Conservation (phyloP, 345 rosid species). For the Anacardium occidentale region DNA sequence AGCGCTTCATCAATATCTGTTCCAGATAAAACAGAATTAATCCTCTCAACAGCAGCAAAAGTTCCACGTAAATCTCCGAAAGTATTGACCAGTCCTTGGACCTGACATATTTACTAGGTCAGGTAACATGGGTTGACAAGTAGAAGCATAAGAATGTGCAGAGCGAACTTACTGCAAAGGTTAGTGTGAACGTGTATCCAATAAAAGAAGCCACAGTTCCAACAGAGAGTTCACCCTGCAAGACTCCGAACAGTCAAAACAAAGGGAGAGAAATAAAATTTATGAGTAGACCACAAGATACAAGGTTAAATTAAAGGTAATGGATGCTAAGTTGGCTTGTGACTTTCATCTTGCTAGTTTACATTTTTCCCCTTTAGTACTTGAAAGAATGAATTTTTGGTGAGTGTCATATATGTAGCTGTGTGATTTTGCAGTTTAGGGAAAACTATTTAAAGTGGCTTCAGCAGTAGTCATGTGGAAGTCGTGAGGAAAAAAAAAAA, state of each 20-base stretch:
- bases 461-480: not conserved
- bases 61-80: slow-evolving; percentile 93
- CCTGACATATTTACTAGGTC: slow-evolving; percentile 41
- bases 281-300: slow-evolving; percentile 2
- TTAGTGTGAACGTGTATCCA: slow-evolving; percentile 91
- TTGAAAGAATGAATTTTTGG: not conserved
- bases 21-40: slow-evolving; percentile 72
- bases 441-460: not conserved
- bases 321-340: not conserved
- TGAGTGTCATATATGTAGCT: not conserved
- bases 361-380: not conserved
- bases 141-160: slow-evolving; percentile 7
- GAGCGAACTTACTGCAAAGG: slow-evolving; percentile 75
- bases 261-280: slow-evolving; percentile 5
- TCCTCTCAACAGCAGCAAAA: slow-evolving; percentile 86
- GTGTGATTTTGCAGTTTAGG: not conserved
- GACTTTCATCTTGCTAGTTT: not conserved
- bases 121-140: slow-evolving; percentile 17
- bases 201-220: slow-evolving; percentile 91
- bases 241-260: slow-evolving; percentile 9
- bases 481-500: not conserved
- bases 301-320: not conserved
- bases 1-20: slow-evolving; percentile 88
- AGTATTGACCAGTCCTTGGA: slow-evolving; percentile 89
- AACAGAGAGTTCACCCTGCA: slow-evolving; percentile 87